Evolutionary conservation across 768 basidiomycete species (phyloP).

Genomic region (Mycena alexandri): DNA sequence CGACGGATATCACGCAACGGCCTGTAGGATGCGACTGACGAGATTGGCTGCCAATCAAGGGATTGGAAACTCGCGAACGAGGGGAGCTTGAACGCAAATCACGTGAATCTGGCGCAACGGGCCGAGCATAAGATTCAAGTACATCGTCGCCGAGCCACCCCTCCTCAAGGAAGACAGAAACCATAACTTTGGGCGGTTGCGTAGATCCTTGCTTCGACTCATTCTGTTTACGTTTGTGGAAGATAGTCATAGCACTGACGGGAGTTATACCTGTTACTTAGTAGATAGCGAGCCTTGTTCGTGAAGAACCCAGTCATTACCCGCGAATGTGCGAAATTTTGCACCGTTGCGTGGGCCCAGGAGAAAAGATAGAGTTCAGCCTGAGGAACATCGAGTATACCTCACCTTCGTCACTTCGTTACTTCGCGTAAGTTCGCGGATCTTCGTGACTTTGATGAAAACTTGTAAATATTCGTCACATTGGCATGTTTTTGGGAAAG

Average conservation of each 20-base stretch:
- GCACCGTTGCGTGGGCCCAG: too few species aligned
- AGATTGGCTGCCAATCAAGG: neutral
- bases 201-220: slow-evolving; percentile 7
- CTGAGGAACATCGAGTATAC: too few species aligned
- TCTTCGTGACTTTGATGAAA: too few species aligned
- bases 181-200: slow-evolving; percentile 3
- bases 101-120: slow-evolving; percentile 1
- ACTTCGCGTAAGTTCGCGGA: too few species aligned
- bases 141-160: neutral
- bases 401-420: too few species aligned
- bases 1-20: neutral
- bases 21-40: slow-evolving; percentile 1
- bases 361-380: too few species aligned
- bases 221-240: slow-evolving; percentile 4
- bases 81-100: slow-evolving; percentile 1
- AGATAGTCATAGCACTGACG: neutral
- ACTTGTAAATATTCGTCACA: too few species aligned
- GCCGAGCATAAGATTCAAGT: neutral
- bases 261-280: neutral
- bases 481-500: too few species aligned
- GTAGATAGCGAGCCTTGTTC: neutral
- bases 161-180: slow-evolving; percentile 4
- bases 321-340: neutral
- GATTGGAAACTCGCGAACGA: slow-evolving; percentile 1
- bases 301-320: neutral